Conservation (phyloP, 1,139 yeast genomes). For the Meyerozyma sp. region DNA sequence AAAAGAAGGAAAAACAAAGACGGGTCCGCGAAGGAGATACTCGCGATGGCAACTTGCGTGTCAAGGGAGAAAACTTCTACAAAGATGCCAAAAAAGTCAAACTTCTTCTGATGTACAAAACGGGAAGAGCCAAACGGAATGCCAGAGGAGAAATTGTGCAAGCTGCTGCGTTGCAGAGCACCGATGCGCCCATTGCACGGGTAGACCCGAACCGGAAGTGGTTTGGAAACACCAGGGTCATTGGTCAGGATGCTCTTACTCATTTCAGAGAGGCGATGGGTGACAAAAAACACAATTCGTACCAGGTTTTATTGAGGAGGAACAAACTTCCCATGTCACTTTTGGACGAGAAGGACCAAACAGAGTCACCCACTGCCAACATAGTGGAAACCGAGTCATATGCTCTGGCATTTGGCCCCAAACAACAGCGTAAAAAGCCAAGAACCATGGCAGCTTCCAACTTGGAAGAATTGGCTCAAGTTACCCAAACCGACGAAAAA, state of each 20-base stretch:
- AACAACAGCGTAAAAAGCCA: slow-evolving; percentile 90
- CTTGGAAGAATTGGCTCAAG: slow-evolving; percentile 73
- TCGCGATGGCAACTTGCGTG: slow-evolving; percentile 86
- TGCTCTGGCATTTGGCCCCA: slow-evolving; percentile 85
- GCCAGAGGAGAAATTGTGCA: slow-evolving; percentile 80
- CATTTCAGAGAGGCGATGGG: slow-evolving; percentile 95
- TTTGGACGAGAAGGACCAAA: slow-evolving; percentile 73
- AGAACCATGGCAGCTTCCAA: slow-evolving; percentile 65
- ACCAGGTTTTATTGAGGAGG: slow-evolving; percentile 80
- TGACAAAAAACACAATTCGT: slow-evolving; percentile 78
- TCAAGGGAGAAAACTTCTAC: slow-evolving; percentile 96
- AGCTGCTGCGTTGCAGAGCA: slow-evolving; percentile 86
- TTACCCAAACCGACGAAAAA: slow-evolving; percentile 54
- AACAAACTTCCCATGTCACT: slow-evolving; percentile 95
- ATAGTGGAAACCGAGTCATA: slow-evolving; percentile 87
- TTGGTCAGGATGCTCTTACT: slow-evolving; percentile 90
- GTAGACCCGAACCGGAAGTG: slow-evolving; percentile 95
- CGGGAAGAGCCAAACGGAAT: slow-evolving; percentile 82
- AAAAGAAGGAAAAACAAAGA: slow-evolving; percentile 85
- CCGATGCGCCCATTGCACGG: slow-evolving; percentile 85
- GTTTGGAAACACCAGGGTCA: slow-evolving; percentile 97
- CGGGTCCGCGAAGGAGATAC: slow-evolving; percentile 76
- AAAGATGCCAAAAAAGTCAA: slow-evolving; percentile 90
- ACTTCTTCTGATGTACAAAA: slow-evolving; percentile 86
- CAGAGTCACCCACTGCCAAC: slow-evolving; percentile 71